phyloP scores from a whole-genome alignment of 192 early-diverging fungal genomes.

The Gamsiella multidivaricata region DNA sequence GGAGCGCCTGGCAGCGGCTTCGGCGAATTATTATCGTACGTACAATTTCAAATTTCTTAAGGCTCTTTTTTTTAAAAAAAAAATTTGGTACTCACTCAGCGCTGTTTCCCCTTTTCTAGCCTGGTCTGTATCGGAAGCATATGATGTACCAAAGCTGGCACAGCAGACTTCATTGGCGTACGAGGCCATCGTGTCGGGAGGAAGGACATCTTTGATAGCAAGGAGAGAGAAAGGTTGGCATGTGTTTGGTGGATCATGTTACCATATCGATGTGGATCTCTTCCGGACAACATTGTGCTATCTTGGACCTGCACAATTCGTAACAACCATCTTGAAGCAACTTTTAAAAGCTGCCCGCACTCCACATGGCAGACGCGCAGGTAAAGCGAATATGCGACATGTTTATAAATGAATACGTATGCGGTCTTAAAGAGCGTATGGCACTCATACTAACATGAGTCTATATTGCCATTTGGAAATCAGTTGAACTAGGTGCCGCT shows the following conservation, averaged over 20 bases:
- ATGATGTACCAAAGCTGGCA: constrained; percentile 40
- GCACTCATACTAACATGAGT: too few species aligned
- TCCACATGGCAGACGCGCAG: constrained; percentile 39
- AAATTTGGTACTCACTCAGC: background rate
- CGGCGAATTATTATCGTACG: constrained; percentile 41
- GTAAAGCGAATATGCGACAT: too few species aligned
- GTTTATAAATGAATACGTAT: too few species aligned
- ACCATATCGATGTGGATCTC: constrained; percentile 45
- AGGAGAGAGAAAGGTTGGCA: constrained; percentile 40
- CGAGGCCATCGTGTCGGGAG: constrained; percentile 27
- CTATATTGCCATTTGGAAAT: too few species aligned
- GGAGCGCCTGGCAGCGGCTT: constrained; percentile 21
- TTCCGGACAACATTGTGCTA: constrained; percentile 31
- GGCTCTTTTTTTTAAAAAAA: background rate
- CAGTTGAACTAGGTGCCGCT: constrained; percentile 44
- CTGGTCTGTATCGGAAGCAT: constrained; percentile 32
- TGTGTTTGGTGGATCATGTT: constrained; percentile 28
- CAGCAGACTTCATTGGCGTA: constrained; percentile 28
- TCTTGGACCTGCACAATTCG: constrained; percentile 37
- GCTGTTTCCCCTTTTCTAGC: constrained; percentile 4
- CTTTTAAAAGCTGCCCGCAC: constrained; percentile 29
- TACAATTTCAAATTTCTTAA: background rate
- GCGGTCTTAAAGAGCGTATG: too few species aligned
- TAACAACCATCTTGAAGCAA: constrained; percentile 33
- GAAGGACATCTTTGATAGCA: constrained; percentile 27